Percentiles rank a stretch among this genome's conserved stretches.
Conservation (phyloP, 306 rosid species). For the Medicago arabica region DNA sequence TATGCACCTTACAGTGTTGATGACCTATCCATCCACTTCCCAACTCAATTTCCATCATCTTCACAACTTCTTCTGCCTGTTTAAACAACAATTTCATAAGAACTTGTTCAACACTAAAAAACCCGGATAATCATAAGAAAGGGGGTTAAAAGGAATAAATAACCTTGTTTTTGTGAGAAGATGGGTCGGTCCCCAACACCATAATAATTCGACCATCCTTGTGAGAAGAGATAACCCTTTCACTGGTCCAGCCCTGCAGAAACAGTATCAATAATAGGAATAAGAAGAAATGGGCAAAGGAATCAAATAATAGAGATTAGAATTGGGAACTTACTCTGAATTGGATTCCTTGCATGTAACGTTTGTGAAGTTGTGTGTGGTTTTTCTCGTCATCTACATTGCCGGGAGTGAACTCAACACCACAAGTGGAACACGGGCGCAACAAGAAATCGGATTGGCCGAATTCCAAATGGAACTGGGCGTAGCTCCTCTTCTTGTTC, state of each 20-base stretch:
- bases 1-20: constrained; percentile 64
- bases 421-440: constrained; percentile 64
- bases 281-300: background rate
- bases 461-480: constrained; percentile 74
- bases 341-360: constrained; percentile 64
- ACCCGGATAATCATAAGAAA: background rate
- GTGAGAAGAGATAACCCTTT: constrained; percentile 49
- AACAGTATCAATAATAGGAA: constrained; percentile 13
- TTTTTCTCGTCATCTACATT: constrained; percentile 66
- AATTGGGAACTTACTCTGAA: constrained; percentile 56
- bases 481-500: constrained; percentile 87
- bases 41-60: constrained; percentile 79
- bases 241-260: constrained; percentile 73
- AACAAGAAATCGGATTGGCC: constrained; percentile 82
- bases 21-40: constrained; percentile 75
- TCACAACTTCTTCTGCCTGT: constrained; percentile 71
- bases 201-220: constrained; percentile 60
- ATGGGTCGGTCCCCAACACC: constrained; percentile 62
- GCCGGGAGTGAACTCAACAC: constrained; percentile 72
- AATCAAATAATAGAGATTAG: background rate
- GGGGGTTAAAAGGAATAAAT: background rate
- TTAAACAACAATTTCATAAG: background rate
- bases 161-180: constrained; percentile 70
- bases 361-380: constrained; percentile 72
- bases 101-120: background rate